Percentiles rank a stretch among this genome's conserved stretches.
These are phyloP conservation scores for Yarrowia sp. DNA, from an alignment of 805 yeast species.

Conservation along the genomic window DNA sequence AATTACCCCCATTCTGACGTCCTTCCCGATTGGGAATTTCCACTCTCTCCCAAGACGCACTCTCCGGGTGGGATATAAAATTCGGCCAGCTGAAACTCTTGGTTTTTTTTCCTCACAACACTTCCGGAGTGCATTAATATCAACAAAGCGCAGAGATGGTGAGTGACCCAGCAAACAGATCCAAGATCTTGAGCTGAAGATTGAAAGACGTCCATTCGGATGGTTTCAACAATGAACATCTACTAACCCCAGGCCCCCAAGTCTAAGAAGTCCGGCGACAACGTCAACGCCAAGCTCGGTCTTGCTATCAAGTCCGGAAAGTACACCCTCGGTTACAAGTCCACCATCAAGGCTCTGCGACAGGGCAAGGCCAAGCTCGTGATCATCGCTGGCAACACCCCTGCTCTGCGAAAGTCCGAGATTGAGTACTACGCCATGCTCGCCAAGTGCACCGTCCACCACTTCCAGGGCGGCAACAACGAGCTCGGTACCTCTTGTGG, in stretches of 20 bases:
- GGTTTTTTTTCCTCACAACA: constrained; percentile 32
- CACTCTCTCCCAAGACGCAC: constrained; percentile 2
- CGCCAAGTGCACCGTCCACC: constrained; percentile 95
- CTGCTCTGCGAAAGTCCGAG: constrained; percentile 99
- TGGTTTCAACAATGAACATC: not conserved
- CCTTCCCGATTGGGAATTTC: constrained; percentile 14
- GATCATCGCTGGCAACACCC: constrained; percentile 98
- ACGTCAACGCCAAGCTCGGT: constrained; percentile 97
- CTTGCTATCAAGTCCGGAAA: constrained; percentile 99
- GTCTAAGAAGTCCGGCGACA: constrained; percentile 84
- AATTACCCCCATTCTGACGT: not conserved
- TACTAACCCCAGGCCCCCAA: constrained; percentile 84
- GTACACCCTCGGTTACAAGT: constrained; percentile 99
- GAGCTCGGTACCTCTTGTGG: constrained; percentile 99
- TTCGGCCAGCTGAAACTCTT: not conserved
- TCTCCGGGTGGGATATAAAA: not conserved
- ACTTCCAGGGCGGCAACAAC: constrained; percentile 99
- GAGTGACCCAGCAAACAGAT: constrained; percentile 59
- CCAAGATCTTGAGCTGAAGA: constrained; percentile 11
- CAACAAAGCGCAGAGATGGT: constrained; percentile 93
- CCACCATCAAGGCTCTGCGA: constrained; percentile 97
- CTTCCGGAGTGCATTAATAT: constrained; percentile 83
- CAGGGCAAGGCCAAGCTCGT: constrained; percentile 98
- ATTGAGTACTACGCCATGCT: constrained; percentile 99
- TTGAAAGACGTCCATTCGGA: too few species aligned